Base-by-base conservation (phyloP, 2,329 filamentous ascomycete species). In the Nigrospora oryzae region DNA sequence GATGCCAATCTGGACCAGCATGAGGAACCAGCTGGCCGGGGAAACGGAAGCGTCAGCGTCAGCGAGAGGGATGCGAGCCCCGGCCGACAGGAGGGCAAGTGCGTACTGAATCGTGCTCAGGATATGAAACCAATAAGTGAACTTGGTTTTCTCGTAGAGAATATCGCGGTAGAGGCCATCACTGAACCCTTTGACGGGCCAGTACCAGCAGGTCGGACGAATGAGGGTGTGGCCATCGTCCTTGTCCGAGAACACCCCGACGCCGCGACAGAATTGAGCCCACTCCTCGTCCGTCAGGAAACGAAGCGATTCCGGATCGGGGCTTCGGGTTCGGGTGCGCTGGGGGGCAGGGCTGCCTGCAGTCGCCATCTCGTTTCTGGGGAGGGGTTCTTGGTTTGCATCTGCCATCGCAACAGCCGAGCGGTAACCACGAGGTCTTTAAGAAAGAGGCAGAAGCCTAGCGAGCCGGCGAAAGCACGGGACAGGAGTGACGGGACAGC, bases 151-250 rank as follows among this genome's bases (percentile, higher is more conserved):
- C 45, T 70, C 60, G 34, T 52, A 53, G 17, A 75, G 62, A 12
- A 73, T 62, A 46, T 75, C 73, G 42, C 62, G 64, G 53, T 76
- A 77, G 4, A 77, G 60, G 0, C 74, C 74, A 12, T 60, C 62
- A 6, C 67, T 66, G 52, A 77, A 66, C 11, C 73, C 71, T 35
- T 60, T 61, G 0, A 72, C 64, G 0, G 73, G 70, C 67, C 69
- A 76, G 50, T 63, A 59, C 51, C 61, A 63, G 45, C 57, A 63
- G 4, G 58, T 65, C 1, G 70, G 67, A 41, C 72, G 67, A 28
- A 69, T 56, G 3, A 71, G 59, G 14, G 56, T 54, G 35, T 68
- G 61, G 11, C 65, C 59, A 49, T 75, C 74, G n/a, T 59, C 56
- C 23, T 7, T 28, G 43, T 73, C 71, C 16, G 53, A 60, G 43